Percentiles rank a stretch among this genome's conserved stretches.
Evolutionary conservation across 2,329 filamentous ascomycete genomes (phyloP).

Genomic region (Parastagonospora nodorum): DNA sequence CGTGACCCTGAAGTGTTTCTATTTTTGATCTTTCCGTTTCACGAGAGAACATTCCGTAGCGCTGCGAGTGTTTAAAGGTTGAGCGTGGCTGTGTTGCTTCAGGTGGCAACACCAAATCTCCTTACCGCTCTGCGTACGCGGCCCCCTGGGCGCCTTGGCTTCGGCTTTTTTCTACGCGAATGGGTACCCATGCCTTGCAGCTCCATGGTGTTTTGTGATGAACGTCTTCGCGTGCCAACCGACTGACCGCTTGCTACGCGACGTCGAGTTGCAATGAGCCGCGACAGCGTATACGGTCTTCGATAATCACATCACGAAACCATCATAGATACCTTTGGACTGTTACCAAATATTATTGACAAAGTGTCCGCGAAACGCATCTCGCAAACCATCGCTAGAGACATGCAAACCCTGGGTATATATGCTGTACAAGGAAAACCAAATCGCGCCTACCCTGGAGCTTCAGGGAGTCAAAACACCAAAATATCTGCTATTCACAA

Average conservation of each 20-base stretch:
- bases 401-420: too few species aligned
- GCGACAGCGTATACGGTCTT: too few species aligned
- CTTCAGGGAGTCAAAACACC: not conserved
- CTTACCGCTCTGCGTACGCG: too few species aligned
- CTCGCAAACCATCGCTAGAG: too few species aligned
- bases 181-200: not conserved
- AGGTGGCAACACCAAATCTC: not conserved
- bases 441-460: too few species aligned
- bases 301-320: too few species aligned
- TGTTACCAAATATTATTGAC: too few species aligned
- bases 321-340: too few species aligned
- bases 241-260: not conserved
- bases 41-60: not conserved
- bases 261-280: not conserved
- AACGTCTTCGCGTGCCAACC: not conserved
- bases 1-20: constrained; percentile 10
- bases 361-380: too few species aligned
- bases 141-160: not conserved
- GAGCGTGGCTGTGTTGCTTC: constrained; percentile 10
- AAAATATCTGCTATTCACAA: not conserved
- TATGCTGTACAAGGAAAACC: too few species aligned
- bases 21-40: constrained; percentile 11
- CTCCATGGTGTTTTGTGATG: not conserved
- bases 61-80: constrained; percentile 2
- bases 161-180: not conserved